These are phyloP conservation scores for Irpex lacteus DNA, from an alignment of 1,284 basidiomycete species.

Conservation along the genomic window DNA sequence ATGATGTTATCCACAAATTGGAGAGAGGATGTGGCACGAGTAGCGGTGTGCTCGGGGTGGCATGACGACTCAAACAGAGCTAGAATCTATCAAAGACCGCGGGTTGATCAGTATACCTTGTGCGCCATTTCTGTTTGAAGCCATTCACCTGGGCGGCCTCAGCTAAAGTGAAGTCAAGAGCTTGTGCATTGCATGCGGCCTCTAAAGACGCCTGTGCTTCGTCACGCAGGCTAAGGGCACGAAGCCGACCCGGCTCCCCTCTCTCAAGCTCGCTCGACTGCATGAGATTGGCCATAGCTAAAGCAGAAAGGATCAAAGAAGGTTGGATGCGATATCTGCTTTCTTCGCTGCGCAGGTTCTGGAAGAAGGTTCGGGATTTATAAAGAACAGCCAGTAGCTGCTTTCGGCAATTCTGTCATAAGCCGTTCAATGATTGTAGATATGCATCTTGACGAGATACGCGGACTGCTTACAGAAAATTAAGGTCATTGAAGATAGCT, in stretches of 20 bases:
- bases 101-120: background rate
- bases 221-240: constrained; percentile 52
- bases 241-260: constrained; percentile 45
- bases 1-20: constrained; percentile 63
- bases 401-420: constrained; percentile 31
- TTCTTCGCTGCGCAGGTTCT: constrained; percentile 48
- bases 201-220: constrained; percentile 54
- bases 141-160: constrained; percentile 69
- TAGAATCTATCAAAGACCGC: constrained; percentile 46
- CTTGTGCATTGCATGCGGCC: constrained; percentile 45
- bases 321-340: constrained; percentile 60
- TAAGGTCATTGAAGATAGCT: constrained; percentile 51
- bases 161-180: constrained; percentile 61
- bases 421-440: constrained; percentile 2
- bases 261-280: constrained; percentile 66
- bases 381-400: constrained; percentile 62
- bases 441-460: background rate
- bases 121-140: background rate
- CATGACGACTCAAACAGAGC: constrained; percentile 73
- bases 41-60: constrained; percentile 58
- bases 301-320: constrained; percentile 60
- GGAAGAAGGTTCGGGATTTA: constrained; percentile 56
- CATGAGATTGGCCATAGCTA: constrained; percentile 72
- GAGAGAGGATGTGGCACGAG: constrained; percentile 52
- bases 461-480: constrained; percentile 46